Evolutionary conservation across 108 stramenopile species (phyloP).

Genomic region (Heterococcus sp.): DNA sequence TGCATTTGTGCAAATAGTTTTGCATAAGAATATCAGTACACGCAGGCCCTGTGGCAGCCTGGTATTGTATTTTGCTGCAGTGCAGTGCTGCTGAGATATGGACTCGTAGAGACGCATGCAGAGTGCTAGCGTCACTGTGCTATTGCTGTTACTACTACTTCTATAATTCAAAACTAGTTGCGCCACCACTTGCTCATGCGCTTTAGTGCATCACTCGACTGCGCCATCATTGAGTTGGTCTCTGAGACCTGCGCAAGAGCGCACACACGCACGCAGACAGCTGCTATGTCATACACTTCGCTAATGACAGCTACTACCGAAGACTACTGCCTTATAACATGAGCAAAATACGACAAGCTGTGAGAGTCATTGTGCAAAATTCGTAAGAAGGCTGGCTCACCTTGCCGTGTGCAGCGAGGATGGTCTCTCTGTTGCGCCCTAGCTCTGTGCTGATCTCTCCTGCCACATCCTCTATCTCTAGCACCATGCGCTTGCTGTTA

Average conservation of each 20-base stretch:
- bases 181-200: too few species aligned
- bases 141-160: too few species aligned
- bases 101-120: too few species aligned
- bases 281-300: neutral
- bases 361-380: neutral
- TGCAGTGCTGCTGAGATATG: neutral
- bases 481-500: conserved; percentile 79
- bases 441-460: conserved; percentile 88
- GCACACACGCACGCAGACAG: neutral
- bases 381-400: conserved; percentile 1
- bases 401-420: conserved; percentile 72
- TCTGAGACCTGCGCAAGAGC: neutral
- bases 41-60: neutral
- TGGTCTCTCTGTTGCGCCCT: conserved; percentile 81
- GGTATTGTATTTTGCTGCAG: neutral
- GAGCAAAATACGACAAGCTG: neutral
- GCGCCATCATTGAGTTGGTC: neutral
- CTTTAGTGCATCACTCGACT: neutral
- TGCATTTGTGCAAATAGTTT: too few species aligned
- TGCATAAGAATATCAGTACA: neutral
- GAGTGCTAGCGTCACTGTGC: too few species aligned
- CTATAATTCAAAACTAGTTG: too few species aligned
- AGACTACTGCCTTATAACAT: too few species aligned
- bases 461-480: conserved; percentile 85
- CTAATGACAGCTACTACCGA: neutral